phyloP scores from a whole-genome alignment of 73 alveolate species.

The Blepharisma japonicum region DNA sequence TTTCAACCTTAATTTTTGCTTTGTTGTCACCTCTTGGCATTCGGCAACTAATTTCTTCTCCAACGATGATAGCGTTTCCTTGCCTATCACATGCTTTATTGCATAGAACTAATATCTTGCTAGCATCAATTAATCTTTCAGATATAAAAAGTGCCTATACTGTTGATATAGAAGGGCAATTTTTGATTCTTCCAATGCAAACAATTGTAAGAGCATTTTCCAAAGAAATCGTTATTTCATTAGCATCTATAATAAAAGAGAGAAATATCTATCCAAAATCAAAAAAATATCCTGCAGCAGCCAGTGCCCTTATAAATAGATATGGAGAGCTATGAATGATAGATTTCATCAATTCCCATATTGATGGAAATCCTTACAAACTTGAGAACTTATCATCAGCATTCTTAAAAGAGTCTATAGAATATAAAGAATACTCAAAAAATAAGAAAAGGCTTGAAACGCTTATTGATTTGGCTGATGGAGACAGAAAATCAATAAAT shows the following conservation, averaged over 20 bases:
- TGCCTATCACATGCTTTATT: background rate
- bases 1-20: background rate
- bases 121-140: background rate
- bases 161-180: slow-evolving; percentile 2
- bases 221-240: background rate
- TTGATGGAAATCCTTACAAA: too few species aligned
- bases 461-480: too few species aligned
- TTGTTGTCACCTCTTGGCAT: background rate
- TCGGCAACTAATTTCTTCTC: background rate
- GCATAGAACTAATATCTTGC: background rate
- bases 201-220: background rate
- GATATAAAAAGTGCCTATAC: background rate
- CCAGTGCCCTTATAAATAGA: background rate
- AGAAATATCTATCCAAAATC: background rate
- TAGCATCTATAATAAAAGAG: background rate
- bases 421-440: too few species aligned
- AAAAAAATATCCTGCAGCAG: too few species aligned
- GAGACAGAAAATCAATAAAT: too few species aligned
- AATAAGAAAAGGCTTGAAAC: too few species aligned
- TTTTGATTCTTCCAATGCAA: background rate
- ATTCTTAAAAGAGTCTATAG: too few species aligned
- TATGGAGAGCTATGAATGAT: slow-evolving; percentile 13
- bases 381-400: too few species aligned
- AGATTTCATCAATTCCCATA: background rate
- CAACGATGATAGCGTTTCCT: background rate